These are phyloP conservation scores for Fusarium globosum DNA, from an alignment of 2,329 filamentous ascomycete species.

Conservation along the genomic window DNA sequence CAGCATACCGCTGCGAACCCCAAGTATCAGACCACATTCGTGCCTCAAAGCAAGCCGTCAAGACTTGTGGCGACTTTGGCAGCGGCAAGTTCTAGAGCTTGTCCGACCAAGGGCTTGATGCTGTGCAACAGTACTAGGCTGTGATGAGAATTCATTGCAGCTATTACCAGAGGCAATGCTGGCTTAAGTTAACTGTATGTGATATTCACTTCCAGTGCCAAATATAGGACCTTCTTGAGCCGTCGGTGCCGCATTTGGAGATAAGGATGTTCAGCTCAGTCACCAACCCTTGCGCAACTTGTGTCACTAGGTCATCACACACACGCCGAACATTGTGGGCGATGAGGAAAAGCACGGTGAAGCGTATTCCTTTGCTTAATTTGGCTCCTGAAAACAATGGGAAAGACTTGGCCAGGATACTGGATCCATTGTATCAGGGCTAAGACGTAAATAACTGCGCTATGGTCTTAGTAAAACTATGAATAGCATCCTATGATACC, in stretches of 20 bases:
- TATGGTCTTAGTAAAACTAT: not conserved
- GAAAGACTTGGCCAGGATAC: not conserved
- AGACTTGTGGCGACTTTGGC: not conserved
- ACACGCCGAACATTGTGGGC: not conserved
- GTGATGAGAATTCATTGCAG: not conserved
- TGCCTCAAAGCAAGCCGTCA: not conserved
- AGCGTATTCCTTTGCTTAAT: not conserved
- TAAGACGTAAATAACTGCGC: not conserved
- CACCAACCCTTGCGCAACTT: not conserved
- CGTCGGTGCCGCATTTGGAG: not conserved
- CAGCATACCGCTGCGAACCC: not conserved
- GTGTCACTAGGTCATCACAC: not conserved
- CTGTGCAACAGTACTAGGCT: not conserved
- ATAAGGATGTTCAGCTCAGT: slow-evolving; percentile 6
- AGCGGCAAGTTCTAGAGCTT: not conserved
- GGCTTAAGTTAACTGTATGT: not conserved
- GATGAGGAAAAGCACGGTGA: not conserved
- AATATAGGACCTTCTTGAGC: not conserved
- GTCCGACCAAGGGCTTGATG: slow-evolving; percentile 5
- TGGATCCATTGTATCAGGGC: not conserved
- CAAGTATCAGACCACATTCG: not conserved
- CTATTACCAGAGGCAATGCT: not conserved
- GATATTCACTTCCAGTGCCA: not conserved
- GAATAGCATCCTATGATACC: not conserved
- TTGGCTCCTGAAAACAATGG: not conserved